A percentile compares a stretch with the other conserved stretches of the same genome.
phyloP scores from a whole-genome alignment of 2,329 filamentous ascomycete genomes.

The Sclerotinia trifoliorum region DNA sequence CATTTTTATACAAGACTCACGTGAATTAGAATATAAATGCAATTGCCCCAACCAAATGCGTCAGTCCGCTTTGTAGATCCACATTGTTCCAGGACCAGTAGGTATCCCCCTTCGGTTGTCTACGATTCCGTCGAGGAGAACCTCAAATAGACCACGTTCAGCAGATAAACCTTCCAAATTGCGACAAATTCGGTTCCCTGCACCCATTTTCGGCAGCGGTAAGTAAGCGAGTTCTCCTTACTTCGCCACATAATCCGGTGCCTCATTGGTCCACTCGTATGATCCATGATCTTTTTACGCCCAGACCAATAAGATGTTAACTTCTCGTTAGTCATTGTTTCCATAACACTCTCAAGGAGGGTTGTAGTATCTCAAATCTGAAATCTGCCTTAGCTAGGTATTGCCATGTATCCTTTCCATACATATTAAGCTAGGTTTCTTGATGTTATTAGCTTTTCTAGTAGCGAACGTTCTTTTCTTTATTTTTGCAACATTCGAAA shows the following conservation, averaged over 20 bases:
- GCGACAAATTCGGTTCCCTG: neutral
- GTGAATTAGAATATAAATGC: constrained; percentile 5
- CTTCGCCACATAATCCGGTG: neutral
- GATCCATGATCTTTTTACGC: neutral
- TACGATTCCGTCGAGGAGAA: neutral
- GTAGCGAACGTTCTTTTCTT: neutral
- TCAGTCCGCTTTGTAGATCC: neutral
- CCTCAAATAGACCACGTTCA: neutral
- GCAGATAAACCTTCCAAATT: neutral
- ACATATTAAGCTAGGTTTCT: constrained; percentile 2
- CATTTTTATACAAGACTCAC: neutral
- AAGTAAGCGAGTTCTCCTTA: constrained; percentile 16
- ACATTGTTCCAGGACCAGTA: neutral
- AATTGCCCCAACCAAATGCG: neutral
- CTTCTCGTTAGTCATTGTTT: neutral
- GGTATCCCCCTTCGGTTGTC: neutral
- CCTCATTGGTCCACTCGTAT: constrained; percentile 8
- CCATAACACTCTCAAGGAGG: neutral
- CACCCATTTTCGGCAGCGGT: constrained; percentile 2
- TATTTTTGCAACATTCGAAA: neutral
- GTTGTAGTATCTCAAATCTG: neutral
- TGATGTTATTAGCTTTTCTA: neutral
- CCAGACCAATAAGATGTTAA: neutral
- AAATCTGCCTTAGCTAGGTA: neutral
- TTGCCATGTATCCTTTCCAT: neutral